Conservation (phyloP, 805 yeast genomes). For the Babjeviella inositovora region DNA sequence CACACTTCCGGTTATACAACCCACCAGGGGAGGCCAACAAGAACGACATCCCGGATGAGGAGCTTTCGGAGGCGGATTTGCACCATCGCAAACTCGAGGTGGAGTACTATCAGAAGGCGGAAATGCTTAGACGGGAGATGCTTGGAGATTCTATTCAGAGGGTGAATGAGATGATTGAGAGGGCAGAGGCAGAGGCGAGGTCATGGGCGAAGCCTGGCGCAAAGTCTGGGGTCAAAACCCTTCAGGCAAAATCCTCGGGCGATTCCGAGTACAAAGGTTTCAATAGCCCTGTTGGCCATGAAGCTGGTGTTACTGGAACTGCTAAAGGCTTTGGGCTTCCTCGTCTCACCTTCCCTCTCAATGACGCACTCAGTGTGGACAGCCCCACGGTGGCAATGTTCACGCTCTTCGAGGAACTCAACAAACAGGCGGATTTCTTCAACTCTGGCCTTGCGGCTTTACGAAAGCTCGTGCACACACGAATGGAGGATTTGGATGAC, state of each 20-base stretch:
- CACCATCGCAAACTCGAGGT: conserved; percentile 28
- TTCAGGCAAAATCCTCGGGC: too few species aligned
- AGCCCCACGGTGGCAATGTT: too few species aligned
- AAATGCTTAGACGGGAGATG: conserved; percentile 33
- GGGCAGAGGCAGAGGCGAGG: too few species aligned
- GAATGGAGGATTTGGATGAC: conserved; percentile 7
- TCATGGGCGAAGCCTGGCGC: too few species aligned
- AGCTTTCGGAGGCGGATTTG: conserved; percentile 7
- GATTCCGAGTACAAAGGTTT: too few species aligned
- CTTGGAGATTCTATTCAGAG: conserved; percentile 23
- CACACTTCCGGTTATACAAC: conserved; percentile 39
- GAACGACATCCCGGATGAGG: conserved; percentile 5
- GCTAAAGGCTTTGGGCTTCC: too few species aligned
- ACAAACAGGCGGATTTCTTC: conserved; percentile 31
- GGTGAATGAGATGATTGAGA: conserved; percentile 11
- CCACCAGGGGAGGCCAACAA: conserved; percentile 9
- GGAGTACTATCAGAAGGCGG: conserved; percentile 43
- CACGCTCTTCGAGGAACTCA: conserved; percentile 16
- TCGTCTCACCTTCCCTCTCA: too few species aligned
- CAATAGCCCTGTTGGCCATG: too few species aligned
- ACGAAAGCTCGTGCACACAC: conserved; percentile 22
- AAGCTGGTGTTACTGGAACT: too few species aligned
- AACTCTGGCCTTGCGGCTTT: conserved; percentile 35
- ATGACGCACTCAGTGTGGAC: too few species aligned
- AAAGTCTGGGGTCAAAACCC: too few species aligned